Evolutionary conservation across 2,329 filamentous ascomycete species (phyloP), one percentile per base, ranked within the genome.

Genomic region (Pseudocercospora crystallina): DNA sequence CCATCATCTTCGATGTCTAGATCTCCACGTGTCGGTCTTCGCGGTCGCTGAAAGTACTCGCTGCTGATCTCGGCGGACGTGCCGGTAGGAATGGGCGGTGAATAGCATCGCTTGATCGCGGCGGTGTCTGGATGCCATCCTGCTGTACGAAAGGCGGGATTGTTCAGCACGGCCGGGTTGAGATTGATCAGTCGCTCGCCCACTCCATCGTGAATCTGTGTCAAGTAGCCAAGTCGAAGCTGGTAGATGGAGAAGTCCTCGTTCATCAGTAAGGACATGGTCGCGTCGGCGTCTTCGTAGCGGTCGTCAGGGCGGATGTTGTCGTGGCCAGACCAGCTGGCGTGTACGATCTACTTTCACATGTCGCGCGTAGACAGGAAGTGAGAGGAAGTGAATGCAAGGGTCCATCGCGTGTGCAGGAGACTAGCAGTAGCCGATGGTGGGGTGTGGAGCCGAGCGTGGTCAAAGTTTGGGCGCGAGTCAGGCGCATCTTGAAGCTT

Each of bases 171-270:
- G 57, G 80, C 79, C 65, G 90, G 84, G 70, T 92, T 89, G 54
- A 95, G 80, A 34, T 84, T 89, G 67, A 95, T 89, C 35, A 94
- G 79, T 14, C 89, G 85, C 69, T 95, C 89, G 59, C 89, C 89
- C 7, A 94, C 87, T 54, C 89, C 89, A 67, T 95, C 89, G 59
- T 87, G 86, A 59, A 91, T 85, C 57, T 89, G 83, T 59, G 84
- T 84, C 32, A 95, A 82, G 66, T 94, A 94, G 63, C 85, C 85
- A 33, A 86, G 86, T 45, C 89, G 86, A 49, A 95, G 77, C 69
- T 90, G 87, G 73, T 92, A 92, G 50, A 89, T 82, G 38, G 91
- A 86, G 69, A 94, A 84, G 69, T 70, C 68, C 57, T 69, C 65
- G 45, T 69, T 70, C 57, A 67, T 63, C 36, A 70, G 64, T 49